Base-by-base conservation (phyloP, 257 asterid species). In the Jasminum sambac region DNA sequence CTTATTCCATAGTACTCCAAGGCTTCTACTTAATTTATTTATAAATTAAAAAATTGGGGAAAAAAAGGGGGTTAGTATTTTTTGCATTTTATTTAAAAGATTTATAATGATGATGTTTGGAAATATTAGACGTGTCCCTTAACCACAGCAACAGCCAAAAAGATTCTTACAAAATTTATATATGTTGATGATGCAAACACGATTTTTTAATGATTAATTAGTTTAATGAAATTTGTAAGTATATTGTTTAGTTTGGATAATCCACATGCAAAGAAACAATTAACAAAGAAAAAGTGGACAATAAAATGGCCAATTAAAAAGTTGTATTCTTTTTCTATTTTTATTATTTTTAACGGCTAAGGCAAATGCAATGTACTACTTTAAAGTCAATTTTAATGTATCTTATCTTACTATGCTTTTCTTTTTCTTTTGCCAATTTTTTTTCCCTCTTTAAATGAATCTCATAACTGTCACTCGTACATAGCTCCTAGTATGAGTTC, bases 71-170 rank as follows among this genome's bases (percentile, higher is more conserved):
- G 68, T 67, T 16, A 23, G 1, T 3, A 43, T 37, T 57, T n/a
- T 67, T 65, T 42, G 52, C 69, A 14, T 21, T 58, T 70, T 43
- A 50, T 34, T 42, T 50, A 30, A 40, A 75, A 39, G 46, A 41
- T 11, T 8, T 41, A 41, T 41, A 14, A 41, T 41, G 46, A 11
- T 13, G 39, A 44, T 41, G 62, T 66, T 21, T 42, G 24, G 50
- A 34, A 41, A 24, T 11, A 48, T 43, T 40, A 50, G 74, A 72
- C 74, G 73, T 69, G 73, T 77, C 82, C 23, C n/a, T 14, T 63
- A 63, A 48, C 74, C 34, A 55, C 14, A 63, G 17, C 25, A 34
- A 73, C 67, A 70, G 34, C 73, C 59, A 69, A 75, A 64, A 63
- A 64, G 52, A 63, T 36, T 65, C 64, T 19, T 7, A 52, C 8